Percentiles rank a stretch among this genome's conserved stretches.
Evolutionary conservation across 371 early-diverging fungal species (phyloP).

Genomic region (Haplosporangium sp.): DNA sequence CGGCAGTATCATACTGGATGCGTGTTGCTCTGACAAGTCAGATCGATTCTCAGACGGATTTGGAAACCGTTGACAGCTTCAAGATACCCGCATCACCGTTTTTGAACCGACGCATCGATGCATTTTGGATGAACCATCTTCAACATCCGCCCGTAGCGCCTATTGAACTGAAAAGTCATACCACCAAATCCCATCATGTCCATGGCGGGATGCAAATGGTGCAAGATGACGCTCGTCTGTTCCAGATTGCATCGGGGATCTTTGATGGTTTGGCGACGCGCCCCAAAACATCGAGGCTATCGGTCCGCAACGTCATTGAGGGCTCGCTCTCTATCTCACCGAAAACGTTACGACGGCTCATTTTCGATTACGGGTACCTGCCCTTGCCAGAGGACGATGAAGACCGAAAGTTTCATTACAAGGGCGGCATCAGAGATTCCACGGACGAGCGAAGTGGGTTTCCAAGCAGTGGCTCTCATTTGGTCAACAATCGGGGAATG

Average conservation of each 20-base stretch:
- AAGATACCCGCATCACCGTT: conserved; percentile 38
- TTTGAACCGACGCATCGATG: conserved; percentile 24
- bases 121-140: conserved; percentile 30
- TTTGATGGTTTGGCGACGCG: conserved; percentile 36
- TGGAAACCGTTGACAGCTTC: not conserved
- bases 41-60: conserved; percentile 8
- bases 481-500: conserved; percentile 19
- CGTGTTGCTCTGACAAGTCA: conserved; percentile 26
- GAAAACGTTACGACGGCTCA: conserved; percentile 7
- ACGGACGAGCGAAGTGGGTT: conserved; percentile 20
- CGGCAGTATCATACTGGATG: conserved; percentile 27
- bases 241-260: conserved; percentile 39
- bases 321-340: conserved; percentile 20
- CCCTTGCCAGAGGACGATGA: conserved; percentile 50
- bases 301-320: conserved; percentile 27
- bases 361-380: conserved; percentile 45
- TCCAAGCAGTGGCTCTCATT: conserved; percentile 41
- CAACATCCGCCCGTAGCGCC: conserved; percentile 10
- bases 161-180: conserved; percentile 4
- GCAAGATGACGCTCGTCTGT: conserved; percentile 44
- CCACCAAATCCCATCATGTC: not conserved
- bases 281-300: conserved; percentile 15
- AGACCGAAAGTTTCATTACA: conserved; percentile 32
- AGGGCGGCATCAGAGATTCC: conserved; percentile 24
- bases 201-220: conserved; percentile 19